Evolutionary conservation across 495 filamentous ascomycete species (phyloP).

Genomic region (Neohortaea acidophila): DNA sequence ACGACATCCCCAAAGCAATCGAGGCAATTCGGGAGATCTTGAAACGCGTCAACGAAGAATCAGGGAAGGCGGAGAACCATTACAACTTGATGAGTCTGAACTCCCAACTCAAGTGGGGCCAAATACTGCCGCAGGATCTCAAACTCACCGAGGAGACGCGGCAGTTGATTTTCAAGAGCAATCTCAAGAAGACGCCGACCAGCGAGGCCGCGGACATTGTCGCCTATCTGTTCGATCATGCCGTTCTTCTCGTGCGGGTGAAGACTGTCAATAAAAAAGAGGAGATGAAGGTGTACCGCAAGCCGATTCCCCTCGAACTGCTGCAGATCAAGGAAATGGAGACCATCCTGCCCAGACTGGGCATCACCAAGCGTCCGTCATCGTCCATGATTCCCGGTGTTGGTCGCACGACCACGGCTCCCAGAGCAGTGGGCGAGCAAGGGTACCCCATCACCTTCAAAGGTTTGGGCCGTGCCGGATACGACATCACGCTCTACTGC

Average conservation of each 20-base stretch:
- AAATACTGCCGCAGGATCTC: slow-evolving; percentile 77
- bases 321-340: slow-evolving; percentile 94
- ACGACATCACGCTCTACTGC: slow-evolving; percentile 83
- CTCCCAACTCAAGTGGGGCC: slow-evolving; percentile 71
- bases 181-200: slow-evolving; percentile 78
- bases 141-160: slow-evolving; percentile 89
- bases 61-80: slow-evolving; percentile 92
- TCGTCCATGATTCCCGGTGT: slow-evolving; percentile 66
- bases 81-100: slow-evolving; percentile 91
- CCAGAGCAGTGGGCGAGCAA: slow-evolving; percentile 41
- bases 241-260: slow-evolving; percentile 69
- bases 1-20: slow-evolving; percentile 81
- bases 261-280: slow-evolving; percentile 87
- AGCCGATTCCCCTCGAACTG: slow-evolving; percentile 88
- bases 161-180: slow-evolving; percentile 82
- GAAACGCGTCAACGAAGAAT: slow-evolving; percentile 78
- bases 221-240: slow-evolving; percentile 91
- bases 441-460: slow-evolving; percentile 95
- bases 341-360: slow-evolving; percentile 67
- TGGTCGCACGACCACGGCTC: slow-evolving; percentile 20
- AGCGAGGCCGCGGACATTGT: slow-evolving; percentile 72
- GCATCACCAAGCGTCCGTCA: slow-evolving; percentile 72
- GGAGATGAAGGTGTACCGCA: slow-evolving; percentile 84
- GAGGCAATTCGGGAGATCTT: slow-evolving; percentile 73
- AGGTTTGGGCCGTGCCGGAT: slow-evolving; percentile 91